Conservation (phyloP, 192 early-diverging fungal genomes). For the Coemansia sp. region DNA sequence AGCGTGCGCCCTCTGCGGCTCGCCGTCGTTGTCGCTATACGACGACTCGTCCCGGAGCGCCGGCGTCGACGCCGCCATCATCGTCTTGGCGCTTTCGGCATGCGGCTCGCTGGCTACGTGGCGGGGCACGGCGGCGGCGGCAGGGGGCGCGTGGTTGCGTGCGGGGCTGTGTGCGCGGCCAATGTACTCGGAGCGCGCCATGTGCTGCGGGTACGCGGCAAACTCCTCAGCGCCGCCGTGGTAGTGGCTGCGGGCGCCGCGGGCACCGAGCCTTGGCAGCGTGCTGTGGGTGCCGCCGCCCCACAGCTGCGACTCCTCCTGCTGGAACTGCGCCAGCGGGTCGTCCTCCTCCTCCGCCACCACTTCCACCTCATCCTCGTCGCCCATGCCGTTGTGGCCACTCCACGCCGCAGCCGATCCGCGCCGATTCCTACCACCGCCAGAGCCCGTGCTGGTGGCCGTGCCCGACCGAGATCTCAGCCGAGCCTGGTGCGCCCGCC, state of each 20-base stretch:
- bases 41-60: conserved; percentile 11
- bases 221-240: background rate
- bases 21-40: background rate
- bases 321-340: conserved; percentile 51
- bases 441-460: conserved; percentile 29
- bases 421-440: conserved; percentile 1
- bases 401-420: conserved; percentile 1
- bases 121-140: background rate
- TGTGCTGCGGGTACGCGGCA: conserved; percentile 1
- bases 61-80: conserved; percentile 47
- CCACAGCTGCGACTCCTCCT: conserved; percentile 52
- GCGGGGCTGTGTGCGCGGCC: conserved; percentile 9
- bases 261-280: conserved; percentile 37
- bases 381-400: conserved; percentile 4
- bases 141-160: background rate
- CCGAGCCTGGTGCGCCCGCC: conserved; percentile 2
- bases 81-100: conserved; percentile 3
- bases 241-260: conserved; percentile 9
- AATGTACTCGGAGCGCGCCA: conserved; percentile 49
- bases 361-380: background rate
- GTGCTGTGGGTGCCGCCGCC: conserved; percentile 47
- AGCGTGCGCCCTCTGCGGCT: background rate
- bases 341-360: conserved; percentile 19
- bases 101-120: background rate
- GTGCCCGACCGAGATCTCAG: conserved; percentile 33